Evolutionary conservation across 2,329 filamentous ascomycete genomes (phyloP).

Genomic region (Penicillium sp.): DNA sequence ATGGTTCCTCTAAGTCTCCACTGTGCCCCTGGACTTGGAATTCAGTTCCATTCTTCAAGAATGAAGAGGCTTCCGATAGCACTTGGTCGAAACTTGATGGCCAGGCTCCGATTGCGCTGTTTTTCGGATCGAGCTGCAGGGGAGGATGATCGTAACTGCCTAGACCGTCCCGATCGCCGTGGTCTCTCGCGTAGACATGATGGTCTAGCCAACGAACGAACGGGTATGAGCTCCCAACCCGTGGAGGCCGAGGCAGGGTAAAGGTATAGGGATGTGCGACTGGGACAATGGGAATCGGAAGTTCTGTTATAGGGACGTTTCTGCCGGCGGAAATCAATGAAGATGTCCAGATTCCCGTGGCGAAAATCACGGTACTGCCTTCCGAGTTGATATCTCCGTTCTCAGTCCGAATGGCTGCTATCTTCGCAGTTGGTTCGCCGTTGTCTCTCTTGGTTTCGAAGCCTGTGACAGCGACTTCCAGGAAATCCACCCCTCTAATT

Average conservation of each 20-base stretch:
- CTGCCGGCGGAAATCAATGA: background rate
- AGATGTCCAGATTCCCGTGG: background rate
- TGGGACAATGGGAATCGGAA: background rate
- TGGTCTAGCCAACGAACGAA: slow-evolving; percentile 40
- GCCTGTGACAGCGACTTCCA: slow-evolving; percentile 25
- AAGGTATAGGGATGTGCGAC: background rate
- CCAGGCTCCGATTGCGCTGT: background rate
- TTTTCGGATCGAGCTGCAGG: background rate
- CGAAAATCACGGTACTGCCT: background rate
- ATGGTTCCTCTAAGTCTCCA: background rate
- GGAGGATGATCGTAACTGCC: slow-evolving; percentile 34
- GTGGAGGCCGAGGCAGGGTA: background rate
- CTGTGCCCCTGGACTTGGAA: background rate
- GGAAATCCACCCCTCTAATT: slow-evolving; percentile 19
- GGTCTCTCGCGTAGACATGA: slow-evolving; percentile 37
- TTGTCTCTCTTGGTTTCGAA: slow-evolving; percentile 11
- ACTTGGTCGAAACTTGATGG: background rate
- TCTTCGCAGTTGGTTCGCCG: too few species aligned
- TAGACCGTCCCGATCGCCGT: slow-evolving; percentile 33
- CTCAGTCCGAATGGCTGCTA: background rate
- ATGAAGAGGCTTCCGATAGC: background rate
- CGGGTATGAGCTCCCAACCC: slow-evolving; percentile 2
- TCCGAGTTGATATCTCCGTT: background rate
- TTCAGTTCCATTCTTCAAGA: background rate
- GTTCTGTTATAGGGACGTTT: background rate